These are phyloP conservation scores for Cercospora nicotianae DNA, from an alignment of 2,329 filamentous ascomycete genomes.

Conservation along the genomic window DNA sequence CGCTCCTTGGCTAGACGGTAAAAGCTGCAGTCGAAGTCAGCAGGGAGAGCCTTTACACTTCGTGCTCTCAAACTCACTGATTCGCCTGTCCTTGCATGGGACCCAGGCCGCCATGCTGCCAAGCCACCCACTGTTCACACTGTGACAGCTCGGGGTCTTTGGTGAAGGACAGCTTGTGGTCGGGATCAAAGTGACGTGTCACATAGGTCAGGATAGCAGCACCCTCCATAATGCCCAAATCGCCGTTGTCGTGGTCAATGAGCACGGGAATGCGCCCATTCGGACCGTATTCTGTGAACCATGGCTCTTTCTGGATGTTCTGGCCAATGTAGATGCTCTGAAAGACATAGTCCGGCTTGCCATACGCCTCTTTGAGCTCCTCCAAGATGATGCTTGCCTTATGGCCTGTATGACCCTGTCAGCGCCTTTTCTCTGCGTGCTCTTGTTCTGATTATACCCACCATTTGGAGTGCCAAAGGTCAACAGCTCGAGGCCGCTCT, in stretches of 20 bases:
- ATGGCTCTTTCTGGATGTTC: constrained; percentile 66
- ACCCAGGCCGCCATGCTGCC: constrained; percentile 47
- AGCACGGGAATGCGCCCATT: constrained; percentile 68
- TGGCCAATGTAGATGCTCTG: constrained; percentile 61
- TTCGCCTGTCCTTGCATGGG: constrained; percentile 44
- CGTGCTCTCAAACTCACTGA: constrained; percentile 22
- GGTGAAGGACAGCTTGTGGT: constrained; percentile 49
- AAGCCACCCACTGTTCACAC: constrained; percentile 61
- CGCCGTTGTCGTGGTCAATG: constrained; percentile 63
- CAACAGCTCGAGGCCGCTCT: constrained; percentile 64
- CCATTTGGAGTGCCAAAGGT: constrained; percentile 55
- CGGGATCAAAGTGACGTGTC: constrained; percentile 49
- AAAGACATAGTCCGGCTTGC: constrained; percentile 56
- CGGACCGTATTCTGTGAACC: constrained; percentile 63
- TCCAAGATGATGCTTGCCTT: constrained; percentile 64
- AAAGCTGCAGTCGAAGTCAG: constrained; percentile 30
- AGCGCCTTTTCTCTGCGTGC: not conserved
- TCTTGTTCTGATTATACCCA: not conserved
- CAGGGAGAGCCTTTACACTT: not conserved
- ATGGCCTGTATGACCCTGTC: constrained; percentile 23
- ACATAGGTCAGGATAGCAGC: constrained; percentile 48
- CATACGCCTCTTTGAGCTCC: constrained; percentile 66
- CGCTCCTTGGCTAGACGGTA: constrained; percentile 46
- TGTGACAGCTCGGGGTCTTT: constrained; percentile 49
- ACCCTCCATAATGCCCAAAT: constrained; percentile 54